Conservation (phyloP, 2,329 filamentous ascomycete species). For the Escovopsis sp. region DNA sequence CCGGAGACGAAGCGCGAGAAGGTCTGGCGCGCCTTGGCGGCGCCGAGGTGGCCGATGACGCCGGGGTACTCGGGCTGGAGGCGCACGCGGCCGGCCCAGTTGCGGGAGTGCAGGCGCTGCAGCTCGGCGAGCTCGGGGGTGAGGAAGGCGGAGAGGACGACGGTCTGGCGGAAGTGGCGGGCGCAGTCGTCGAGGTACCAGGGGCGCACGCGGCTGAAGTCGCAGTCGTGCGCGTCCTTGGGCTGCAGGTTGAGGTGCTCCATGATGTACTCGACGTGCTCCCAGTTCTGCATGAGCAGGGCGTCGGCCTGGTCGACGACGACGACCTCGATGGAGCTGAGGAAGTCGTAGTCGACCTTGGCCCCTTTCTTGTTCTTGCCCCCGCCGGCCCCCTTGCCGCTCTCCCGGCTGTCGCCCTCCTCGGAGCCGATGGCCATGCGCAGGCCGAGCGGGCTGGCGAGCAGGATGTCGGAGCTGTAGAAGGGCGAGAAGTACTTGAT, state of each 20-base stretch:
- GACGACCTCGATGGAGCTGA: conserved; percentile 84
- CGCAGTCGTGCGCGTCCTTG: conserved; percentile 77
- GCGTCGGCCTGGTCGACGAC: conserved; percentile 87
- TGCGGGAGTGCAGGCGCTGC: conserved; percentile 60
- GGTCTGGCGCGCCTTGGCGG: conserved; percentile 66
- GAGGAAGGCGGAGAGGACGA: conserved; percentile 67
- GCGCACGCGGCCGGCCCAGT: conserved; percentile 66
- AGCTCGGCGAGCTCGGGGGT: conserved; percentile 79
- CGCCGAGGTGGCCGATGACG: conserved; percentile 54
- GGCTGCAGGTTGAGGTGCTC: conserved; percentile 84
- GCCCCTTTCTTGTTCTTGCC: conserved; percentile 35
- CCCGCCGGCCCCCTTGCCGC: no score
- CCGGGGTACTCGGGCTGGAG: conserved; percentile 54
- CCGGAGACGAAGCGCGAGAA: conserved; percentile 72
- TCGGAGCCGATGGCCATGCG: conserved; percentile 81
- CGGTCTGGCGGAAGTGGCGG: conserved; percentile 66
- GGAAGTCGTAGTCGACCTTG: conserved; percentile 70
- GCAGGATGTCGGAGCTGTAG: conserved; percentile 89
- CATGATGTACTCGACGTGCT: conserved; percentile 85
- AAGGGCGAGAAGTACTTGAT: conserved; percentile 91
- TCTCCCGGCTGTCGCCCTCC: no score
- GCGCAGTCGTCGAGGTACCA: conserved; percentile 92
- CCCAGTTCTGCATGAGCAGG: conserved; percentile 96
- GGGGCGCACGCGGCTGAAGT: conserved; percentile 75
- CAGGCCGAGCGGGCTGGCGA: conserved; percentile 79